Evolutionary conservation across 2,329 filamentous ascomycete genomes (phyloP), one percentile per base, ranked within the genome.

Genomic region (Diaporthe eres): DNA sequence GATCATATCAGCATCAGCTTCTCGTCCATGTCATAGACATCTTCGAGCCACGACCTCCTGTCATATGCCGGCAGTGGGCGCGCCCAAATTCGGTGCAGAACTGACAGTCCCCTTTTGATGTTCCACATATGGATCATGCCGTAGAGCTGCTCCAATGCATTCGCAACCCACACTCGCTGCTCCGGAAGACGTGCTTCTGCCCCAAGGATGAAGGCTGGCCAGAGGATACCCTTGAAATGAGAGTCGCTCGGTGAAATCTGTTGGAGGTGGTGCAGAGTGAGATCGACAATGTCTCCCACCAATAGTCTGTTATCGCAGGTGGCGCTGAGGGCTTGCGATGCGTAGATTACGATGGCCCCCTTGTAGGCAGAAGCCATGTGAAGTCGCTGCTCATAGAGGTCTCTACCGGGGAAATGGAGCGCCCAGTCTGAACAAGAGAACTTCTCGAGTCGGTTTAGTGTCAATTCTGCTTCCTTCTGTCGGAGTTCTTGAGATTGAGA

Each of bases 181-280:
- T 63, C 75, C 6, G 65, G 60, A n/a, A 72, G 49, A 42, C 57
- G 58, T 17, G 75, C 58, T 67, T 77, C 76, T 13, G 75, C 74
- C 10, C 75, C 76, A 2, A 74, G 25, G 25, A 77, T 34, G 19
- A 77, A 77, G 34, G 71, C 65, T 2, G 76, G 75, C 76, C 76
- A 77, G 39, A 76, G 71, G 17, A 75, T 65, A 39, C 76, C 71
- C 31, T 77, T 77, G 71, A 77, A 76, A 53, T 77, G 76, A n/a
- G 67, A 57, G 55, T 77, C 76, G 6, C 42, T 60, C 9, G 71
- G 39, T 19, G 57, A 39, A 10, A 77, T 74, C 19, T 76, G 55
- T 17, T 63, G 47, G 34, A 77, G 61, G n/a, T 67, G 42, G 25
- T 67, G 42, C 19, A 67, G 8, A 37, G 42, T 8, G 17, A n/a